Evolutionary conservation across 2,329 filamentous ascomycete genomes (phyloP).

Genomic region (Xylariaceae sp.): DNA sequence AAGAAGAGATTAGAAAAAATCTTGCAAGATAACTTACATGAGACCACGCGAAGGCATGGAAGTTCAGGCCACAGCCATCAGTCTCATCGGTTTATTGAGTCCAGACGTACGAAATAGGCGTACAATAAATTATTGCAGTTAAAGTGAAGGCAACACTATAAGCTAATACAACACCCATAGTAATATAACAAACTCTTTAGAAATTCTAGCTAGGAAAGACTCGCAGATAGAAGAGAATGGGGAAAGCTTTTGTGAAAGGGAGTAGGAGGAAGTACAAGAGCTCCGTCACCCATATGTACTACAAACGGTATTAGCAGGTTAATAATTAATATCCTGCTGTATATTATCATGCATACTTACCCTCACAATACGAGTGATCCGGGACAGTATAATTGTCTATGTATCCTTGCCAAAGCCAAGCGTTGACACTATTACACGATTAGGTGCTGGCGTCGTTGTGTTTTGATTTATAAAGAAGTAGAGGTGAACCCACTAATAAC

Average conservation of each 20-base stretch:
- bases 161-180: conserved; percentile 18
- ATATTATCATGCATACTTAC: conserved; percentile 9
- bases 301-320: conserved; percentile 4
- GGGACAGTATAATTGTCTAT: conserved; percentile 17
- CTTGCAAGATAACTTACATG: conserved; percentile 10
- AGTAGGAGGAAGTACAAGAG: conserved; percentile 17
- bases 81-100: conserved; percentile 15
- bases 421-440: conserved; percentile 13
- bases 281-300: conserved; percentile 22
- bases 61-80: conserved; percentile 13
- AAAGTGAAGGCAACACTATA: conserved; percentile 16
- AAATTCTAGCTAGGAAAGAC: conserved; percentile 18
- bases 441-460: conserved; percentile 3
- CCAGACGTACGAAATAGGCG: conserved; percentile 18
- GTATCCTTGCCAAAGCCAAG: conserved; percentile 23
- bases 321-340: not conserved
- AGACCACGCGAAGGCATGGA: conserved; percentile 20
- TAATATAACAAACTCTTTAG: conserved; percentile 14
- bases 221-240: conserved; percentile 23
- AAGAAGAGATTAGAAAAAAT: not conserved
- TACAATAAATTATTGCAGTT: conserved; percentile 16
- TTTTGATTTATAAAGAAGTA: not conserved
- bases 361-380: conserved; percentile 20
- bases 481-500: conserved; percentile 9
- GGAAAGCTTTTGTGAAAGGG: conserved; percentile 13